Base-by-base conservation (phyloP, 1,139 yeast genomes). In the Candida buenavistaensis region DNA sequence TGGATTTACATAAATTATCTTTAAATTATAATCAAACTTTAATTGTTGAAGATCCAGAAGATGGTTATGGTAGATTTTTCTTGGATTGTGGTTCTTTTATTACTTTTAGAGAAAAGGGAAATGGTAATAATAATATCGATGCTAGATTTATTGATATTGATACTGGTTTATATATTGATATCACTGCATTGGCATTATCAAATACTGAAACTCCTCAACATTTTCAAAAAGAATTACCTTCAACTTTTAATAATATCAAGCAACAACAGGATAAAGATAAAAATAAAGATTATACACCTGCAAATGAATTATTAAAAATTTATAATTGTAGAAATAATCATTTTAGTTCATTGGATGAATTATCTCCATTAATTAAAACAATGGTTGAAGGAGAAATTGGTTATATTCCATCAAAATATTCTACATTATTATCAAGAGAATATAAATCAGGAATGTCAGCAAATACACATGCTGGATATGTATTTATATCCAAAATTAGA, bases 301-400 rank as follows among this genome's bases (percentile, higher is more conserved):
- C 35, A 14, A 41, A 41, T 31, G 38, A 34, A 22, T 11, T 29
- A 3, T 54, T 62, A 37, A 47, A 61, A 34, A 47, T 57, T 5
- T 66, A 61, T 47, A 66, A 66, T 39, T 66, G 63, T 40, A 46
- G 63, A 30, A 52, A 58, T 37, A 55, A 55, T 30, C 63, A 58
- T 45, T 57, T 58, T 33, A 44, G 50, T 19, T 35, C 47, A 15
- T 45, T 52, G 24, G 40, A 47, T 30, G 60, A 57, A 39, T 37
- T 58, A 9, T 48, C 50, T 13, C 66, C 66, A 13, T 47, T 60
- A 28, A 37, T 50, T 9, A 49, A 55, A 38, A 41, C 64, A 0
- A 30, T 38, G 15, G 50, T 65, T 12, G 72, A 67, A 47, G 72
- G 72, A 7, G 72, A 66, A 46, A 42, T 59, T 17, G 72, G 69